A percentile compares a stretch with the other conserved stretches of the same genome.
phyloP scores from a whole-genome alignment of 805 yeast species.

The Yarrowia hollandica region DNA sequence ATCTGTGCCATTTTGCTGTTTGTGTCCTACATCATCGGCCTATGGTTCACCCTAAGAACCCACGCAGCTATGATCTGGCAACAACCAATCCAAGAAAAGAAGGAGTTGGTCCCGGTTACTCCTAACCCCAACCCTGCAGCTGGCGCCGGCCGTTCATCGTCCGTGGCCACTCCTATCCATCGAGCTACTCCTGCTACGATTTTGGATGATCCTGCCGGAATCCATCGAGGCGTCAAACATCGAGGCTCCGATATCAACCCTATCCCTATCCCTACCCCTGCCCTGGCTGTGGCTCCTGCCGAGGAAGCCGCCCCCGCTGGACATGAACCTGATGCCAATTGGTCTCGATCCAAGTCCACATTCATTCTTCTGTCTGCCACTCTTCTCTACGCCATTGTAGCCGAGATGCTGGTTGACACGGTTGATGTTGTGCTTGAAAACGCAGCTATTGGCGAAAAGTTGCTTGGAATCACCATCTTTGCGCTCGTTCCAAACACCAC shows the following conservation, averaged over 20 bases:
- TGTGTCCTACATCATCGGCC: constrained; percentile 81
- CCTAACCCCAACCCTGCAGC: too few species aligned
- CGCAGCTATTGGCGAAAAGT: constrained; percentile 84
- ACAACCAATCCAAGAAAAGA: constrained; percentile 51
- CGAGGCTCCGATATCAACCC: not conserved
- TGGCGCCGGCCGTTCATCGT: not conserved
- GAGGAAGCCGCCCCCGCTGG: not conserved
- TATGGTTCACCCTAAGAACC: constrained; percentile 89
- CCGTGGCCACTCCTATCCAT: constrained; percentile 11
- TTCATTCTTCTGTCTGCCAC: constrained; percentile 83
- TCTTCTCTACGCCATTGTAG: constrained; percentile 83
- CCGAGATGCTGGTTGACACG: constrained; percentile 89
- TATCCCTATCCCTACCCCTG: not conserved
- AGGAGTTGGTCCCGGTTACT: constrained; percentile 29
- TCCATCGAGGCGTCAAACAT: not conserved
- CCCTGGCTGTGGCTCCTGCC: not conserved
- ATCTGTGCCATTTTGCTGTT: constrained; percentile 79
- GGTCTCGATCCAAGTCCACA: constrained; percentile 86
- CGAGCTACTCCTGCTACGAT: constrained; percentile 15
- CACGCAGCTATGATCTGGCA: constrained; percentile 98
- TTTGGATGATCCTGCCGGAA: constrained; percentile 10
- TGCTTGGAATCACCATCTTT: constrained; percentile 89
- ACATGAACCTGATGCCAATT: constrained; percentile 70
- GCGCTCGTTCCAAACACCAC: constrained; percentile 97
- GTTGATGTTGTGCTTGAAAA: constrained; percentile 81